phyloP scores from a whole-genome alignment of 768 basidiomycete species.

The Multifurca ochricompacta region DNA sequence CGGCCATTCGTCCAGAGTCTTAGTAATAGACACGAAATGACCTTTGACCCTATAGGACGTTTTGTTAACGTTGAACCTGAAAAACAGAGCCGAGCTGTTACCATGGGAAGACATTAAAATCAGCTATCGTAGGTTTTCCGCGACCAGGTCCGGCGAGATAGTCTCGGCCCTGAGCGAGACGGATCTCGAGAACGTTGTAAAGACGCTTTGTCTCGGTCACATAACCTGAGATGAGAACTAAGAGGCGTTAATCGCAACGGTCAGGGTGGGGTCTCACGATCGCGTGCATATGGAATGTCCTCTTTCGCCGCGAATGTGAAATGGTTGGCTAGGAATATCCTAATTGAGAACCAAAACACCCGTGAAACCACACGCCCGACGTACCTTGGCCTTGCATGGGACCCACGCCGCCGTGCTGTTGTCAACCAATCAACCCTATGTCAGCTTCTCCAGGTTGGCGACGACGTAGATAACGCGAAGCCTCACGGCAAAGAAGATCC shows the following conservation, averaged over 20 bases:
- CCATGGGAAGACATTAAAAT: slow-evolving; percentile 64
- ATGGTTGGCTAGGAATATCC: slow-evolving; percentile 50
- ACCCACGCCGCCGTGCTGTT: slow-evolving; percentile 69
- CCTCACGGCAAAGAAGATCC: slow-evolving; percentile 77
- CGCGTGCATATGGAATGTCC: slow-evolving; percentile 61
- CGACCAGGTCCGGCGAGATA: slow-evolving; percentile 71
- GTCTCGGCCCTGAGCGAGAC: slow-evolving; percentile 57
- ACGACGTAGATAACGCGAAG: background rate
- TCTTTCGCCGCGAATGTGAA: slow-evolving; percentile 60
- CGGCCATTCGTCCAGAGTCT: slow-evolving; percentile 56
- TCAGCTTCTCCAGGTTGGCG: background rate
- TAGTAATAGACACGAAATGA: slow-evolving; percentile 42
- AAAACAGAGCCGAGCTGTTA: slow-evolving; percentile 24
- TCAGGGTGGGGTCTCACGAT: slow-evolving; percentile 30
- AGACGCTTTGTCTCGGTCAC: slow-evolving; percentile 74
- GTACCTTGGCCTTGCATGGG: slow-evolving; percentile 79
- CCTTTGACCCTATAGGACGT: slow-evolving; percentile 43
- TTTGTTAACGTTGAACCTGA: background rate
- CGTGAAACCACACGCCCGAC: background rate
- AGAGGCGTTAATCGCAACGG: background rate
- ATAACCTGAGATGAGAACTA: slow-evolving; percentile 47
- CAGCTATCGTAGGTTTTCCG: slow-evolving; percentile 64
- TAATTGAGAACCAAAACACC: background rate
- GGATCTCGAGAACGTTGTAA: slow-evolving; percentile 75
- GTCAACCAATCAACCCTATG: background rate